phyloP scores from a whole-genome alignment of 2,329 filamentous ascomycete species.

The Bipolaris oryzae region DNA sequence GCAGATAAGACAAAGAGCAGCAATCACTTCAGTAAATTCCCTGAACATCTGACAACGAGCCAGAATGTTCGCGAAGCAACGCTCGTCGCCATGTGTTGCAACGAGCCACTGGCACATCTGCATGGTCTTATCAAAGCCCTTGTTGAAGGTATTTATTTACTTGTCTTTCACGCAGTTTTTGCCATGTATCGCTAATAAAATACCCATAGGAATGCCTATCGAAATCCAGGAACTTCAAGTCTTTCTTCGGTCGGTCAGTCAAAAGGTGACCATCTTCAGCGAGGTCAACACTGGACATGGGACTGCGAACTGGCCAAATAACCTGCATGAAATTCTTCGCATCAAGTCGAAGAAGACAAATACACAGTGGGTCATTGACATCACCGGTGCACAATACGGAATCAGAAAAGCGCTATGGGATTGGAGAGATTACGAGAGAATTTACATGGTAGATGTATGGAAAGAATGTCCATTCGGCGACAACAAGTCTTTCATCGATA shows the following conservation, averaged over 20 bases:
- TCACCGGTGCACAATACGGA: constrained; percentile 8
- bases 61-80: background rate
- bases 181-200: background rate
- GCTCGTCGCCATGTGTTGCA: background rate
- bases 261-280: background rate
- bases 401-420: background rate
- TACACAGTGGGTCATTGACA: constrained; percentile 3
- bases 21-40: constrained; percentile 3
- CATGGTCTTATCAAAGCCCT: background rate
- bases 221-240: background rate
- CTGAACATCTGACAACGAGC: background rate
- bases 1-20: no score
- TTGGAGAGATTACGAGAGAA: background rate
- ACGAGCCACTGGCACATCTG: constrained; percentile 7
- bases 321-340: background rate
- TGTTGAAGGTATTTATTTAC: background rate
- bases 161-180: rapidly evolving
- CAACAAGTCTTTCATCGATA: background rate
- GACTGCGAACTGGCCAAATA: background rate
- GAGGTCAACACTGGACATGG: no score
- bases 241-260: background rate
- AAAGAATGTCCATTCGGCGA: rapidly evolving
- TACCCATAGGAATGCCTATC: background rate
- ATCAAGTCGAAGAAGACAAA: background rate
- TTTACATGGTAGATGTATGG: background rate